phyloP scores from a whole-genome alignment of 805 yeast species.

The Monosporozyma solicola region DNA sequence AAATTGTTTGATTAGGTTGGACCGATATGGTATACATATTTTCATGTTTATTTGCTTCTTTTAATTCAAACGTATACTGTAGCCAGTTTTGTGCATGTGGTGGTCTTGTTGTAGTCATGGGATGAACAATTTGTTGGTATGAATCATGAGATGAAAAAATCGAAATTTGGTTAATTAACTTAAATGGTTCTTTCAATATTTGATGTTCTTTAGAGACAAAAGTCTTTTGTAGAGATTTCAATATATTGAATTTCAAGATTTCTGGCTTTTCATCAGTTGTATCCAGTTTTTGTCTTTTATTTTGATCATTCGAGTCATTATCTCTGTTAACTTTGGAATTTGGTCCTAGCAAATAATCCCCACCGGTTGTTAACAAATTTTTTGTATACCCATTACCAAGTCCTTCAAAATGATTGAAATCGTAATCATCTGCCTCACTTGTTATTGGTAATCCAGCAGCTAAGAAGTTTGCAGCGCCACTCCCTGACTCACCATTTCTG shows the following conservation, averaged over 20 bases:
- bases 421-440: conserved; percentile 13
- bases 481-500: conserved; percentile 7
- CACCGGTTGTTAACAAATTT: conserved; percentile 24
- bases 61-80: conserved; percentile 22
- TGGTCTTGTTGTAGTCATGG: conserved; percentile 24
- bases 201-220: conserved; percentile 15
- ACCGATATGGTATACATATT: conserved; percentile 22
- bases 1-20: conserved; percentile 24
- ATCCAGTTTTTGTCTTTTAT: background rate
- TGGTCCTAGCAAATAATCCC: conserved; percentile 25
- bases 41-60: conserved; percentile 19
- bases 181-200: conserved; percentile 15
- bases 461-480: conserved; percentile 2
- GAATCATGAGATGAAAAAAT: conserved; percentile 21
- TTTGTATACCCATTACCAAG: conserved; percentile 28
- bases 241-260: conserved; percentile 22
- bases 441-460: background rate
- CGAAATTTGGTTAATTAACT: conserved; percentile 18
- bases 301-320: background rate
- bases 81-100: conserved; percentile 25
- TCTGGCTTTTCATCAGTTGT: conserved; percentile 14
- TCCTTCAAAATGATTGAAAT: conserved; percentile 26
- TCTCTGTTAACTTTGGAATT: conserved; percentile 2
- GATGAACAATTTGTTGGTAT: conserved; percentile 24
- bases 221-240: conserved; percentile 20